Conservation (phyloP, 495 filamentous ascomycete genomes). For the Acidiella bohemica region DNA sequence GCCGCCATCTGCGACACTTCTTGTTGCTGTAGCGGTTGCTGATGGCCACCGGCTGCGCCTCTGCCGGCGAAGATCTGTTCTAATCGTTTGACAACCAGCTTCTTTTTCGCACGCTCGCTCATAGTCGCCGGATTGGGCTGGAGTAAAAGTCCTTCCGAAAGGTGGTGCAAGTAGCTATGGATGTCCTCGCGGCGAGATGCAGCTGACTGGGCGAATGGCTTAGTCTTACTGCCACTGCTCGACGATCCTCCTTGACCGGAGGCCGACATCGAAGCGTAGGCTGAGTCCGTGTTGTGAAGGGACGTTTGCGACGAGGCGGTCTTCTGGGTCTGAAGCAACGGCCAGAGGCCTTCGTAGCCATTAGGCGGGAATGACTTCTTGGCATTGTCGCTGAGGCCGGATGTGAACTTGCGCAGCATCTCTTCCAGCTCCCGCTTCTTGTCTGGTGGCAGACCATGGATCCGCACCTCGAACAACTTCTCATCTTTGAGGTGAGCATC, state of each 20-base stretch:
- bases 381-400: constrained; percentile 34
- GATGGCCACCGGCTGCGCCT: constrained; percentile 32
- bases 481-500: constrained; percentile 47
- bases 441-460: constrained; percentile 49
- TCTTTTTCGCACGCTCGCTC: constrained; percentile 57
- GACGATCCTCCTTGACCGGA: constrained; percentile 31
- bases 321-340: constrained; percentile 10
- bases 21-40: constrained; percentile 38
- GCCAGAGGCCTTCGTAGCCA: constrained; percentile 10
- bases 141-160: constrained; percentile 45
- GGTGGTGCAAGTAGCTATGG: constrained; percentile 46
- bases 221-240: constrained; percentile 6
- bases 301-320: constrained; percentile 35
- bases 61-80: constrained; percentile 73
- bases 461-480: constrained; percentile 62
- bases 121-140: constrained; percentile 33
- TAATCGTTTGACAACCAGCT: constrained; percentile 52
- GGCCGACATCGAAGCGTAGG: constrained; percentile 57
- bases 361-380: constrained; percentile 4
- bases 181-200: constrained; percentile 37
- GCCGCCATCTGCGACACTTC: constrained; percentile 44
- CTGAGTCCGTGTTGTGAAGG: constrained; percentile 45
- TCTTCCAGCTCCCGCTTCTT: constrained; percentile 64
- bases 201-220: constrained; percentile 4
- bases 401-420: constrained; percentile 52